Base-by-base conservation (phyloP, 139 green algal species). In the Micractinium sp. region DNA sequence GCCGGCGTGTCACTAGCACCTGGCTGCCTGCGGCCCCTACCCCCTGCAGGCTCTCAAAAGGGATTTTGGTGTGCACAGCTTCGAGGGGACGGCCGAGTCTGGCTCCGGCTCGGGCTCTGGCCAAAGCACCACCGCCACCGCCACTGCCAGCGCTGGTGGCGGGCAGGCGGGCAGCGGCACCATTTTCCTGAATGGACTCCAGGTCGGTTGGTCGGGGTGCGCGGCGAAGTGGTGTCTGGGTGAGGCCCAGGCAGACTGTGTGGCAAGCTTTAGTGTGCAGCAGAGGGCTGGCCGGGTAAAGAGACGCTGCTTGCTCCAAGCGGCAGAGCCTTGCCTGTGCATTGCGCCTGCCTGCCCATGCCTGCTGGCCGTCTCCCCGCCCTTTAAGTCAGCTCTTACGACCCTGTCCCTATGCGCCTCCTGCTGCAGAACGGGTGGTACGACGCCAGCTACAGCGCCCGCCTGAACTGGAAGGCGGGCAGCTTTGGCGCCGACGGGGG, bases 401-500 rank as follows among this genome's bases (percentile, higher is more conserved):
- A 56, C 47, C 47, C 47, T 56, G 18, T 29, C 23, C 76, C 38
- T 0, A 22, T 7, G 5, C 38, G 1, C 38, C 20, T 25, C 76
- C 38, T 29, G 2, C 39, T 38, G 66, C 63, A 87, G 82, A 87
- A 87, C 36, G 82, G 63, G 0, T 87, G 82, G 82, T 47, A 36
- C 35, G 82, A 87, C 39, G 63, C 82, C 9, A 79, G 63, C 82
- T 87, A 79, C 82, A 16, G 12, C 27, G 63, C 82, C 63, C 75
- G 74, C n/a, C 27, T 79, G 56, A 66, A 35, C 63, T 87, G 82
- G 82, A 15, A 79, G 63, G 61, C 66, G 5, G 82, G 82, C 82
- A 73, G 20, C 38, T 87, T 87, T 63, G 82, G 82, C 63, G 33
- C 56, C 36, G 39, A 23, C 14, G 63, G 82, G 22, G 66, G 82